Evolutionary conservation across 176 grass and related monocot genomes (phyloP).

Genomic region (Cocos nucifera): DNA sequence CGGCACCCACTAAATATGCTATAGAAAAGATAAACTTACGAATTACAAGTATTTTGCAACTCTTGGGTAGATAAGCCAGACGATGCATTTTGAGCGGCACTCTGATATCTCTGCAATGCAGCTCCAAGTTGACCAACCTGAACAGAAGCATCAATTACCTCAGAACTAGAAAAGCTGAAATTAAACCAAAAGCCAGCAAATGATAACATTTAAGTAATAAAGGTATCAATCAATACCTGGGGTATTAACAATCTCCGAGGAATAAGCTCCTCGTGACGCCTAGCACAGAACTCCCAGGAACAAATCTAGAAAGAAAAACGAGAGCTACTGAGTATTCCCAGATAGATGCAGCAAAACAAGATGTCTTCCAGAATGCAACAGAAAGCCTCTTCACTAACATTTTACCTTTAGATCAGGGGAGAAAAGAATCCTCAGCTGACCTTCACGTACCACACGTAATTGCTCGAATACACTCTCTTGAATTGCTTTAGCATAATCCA

Average conservation of each 20-base stretch:
- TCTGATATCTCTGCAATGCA: conserved; percentile 19
- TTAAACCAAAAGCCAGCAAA: too few species aligned
- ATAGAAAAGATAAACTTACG: background rate
- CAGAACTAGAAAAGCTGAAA: too few species aligned
- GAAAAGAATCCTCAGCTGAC: conserved; percentile 91
- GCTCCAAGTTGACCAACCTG: conserved; percentile 19
- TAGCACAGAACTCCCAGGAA: conserved; percentile 95
- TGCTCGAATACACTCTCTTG: conserved; percentile 98
- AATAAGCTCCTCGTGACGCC: conserved; percentile 90
- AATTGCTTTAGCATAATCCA: conserved; percentile 95
- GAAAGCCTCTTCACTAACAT: conserved; percentile 1
- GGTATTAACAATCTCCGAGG: conserved; percentile 83
- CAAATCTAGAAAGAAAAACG: conserved; percentile 42
- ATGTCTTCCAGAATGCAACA: background rate
- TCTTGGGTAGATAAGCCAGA: background rate
- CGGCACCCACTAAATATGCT: too few species aligned
- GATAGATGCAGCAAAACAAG: background rate
- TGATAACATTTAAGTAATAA: too few species aligned
- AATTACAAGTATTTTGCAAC: conserved; percentile 10
- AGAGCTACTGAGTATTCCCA: background rate
- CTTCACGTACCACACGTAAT: conserved; percentile 91
- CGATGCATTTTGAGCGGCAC: background rate
- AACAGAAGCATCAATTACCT: background rate
- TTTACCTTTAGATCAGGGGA: conserved; percentile 92
- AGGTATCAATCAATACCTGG: conserved; percentile 36